Base-by-base conservation (phyloP, 805 yeast genomes). In the Maudiozyma bulderi region DNA sequence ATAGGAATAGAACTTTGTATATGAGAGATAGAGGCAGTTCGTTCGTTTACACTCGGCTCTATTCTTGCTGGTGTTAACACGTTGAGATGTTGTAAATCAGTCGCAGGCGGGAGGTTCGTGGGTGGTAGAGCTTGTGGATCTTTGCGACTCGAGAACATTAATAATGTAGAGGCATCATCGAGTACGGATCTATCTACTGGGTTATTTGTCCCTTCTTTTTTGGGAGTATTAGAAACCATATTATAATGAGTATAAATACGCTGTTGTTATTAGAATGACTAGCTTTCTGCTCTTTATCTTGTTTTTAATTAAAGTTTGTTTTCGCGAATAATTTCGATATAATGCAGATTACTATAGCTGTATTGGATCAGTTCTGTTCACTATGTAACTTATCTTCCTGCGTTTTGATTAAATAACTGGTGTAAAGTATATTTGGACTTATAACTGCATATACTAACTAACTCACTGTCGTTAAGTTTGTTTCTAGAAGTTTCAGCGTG, bases 81-180 rank as follows among this genome's bases (percentile, higher is more conserved):
- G 3, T 10, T 11, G 2, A 3, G 26, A 20, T 20, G 26, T 20
- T 20, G 26, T 20, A 37, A 20, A 35, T 13, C 26, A n/a, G 46
- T 37, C 3, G 11, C n/a, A 13, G 39, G 42, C 33, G 40, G 37
- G 30, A 33, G 14, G 15, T 43, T 28, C 28, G 32, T 6, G 5
- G n/a, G 13, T 2, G 44, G 39, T 28, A 40, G 8, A 1, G 28
- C 33, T 41, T 40, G 40, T 14, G 44, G 30, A 26, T 20, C 28
- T 3, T 76, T 80, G 14, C 73, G 74, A 54, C 73, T 78, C 28
- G 82, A 81, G 58, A 80, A 78, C 82, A 78, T 74, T 48, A 80
- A 66, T 44, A 80, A 65, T 26, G 83, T 77, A 14, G 82, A 77
- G 1, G 85, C 84, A 65, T 80, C 84, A 54, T 78, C 81, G 9